Percentiles rank a stretch among this genome's conserved stretches.
Evolutionary conservation across 495 filamentous ascomycete species (phyloP).

Genomic region (Mytilinidion resinicola): DNA sequence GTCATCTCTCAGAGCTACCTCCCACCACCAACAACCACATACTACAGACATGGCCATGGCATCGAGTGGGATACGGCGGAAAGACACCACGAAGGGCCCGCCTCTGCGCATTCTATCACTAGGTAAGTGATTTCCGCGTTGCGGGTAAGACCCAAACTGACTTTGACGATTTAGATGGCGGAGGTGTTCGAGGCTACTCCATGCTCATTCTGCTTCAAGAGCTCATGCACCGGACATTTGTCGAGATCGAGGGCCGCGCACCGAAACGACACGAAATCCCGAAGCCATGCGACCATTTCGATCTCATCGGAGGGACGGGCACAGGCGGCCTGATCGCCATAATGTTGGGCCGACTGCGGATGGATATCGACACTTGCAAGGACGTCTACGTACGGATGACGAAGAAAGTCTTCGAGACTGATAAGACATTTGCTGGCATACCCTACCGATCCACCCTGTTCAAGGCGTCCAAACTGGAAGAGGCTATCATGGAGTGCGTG

Average conservation of each 20-base stretch:
- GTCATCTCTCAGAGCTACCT: neutral
- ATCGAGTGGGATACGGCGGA: slow-evolving; percentile 51
- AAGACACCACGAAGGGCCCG: slow-evolving; percentile 91
- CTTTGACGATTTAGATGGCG: slow-evolving; percentile 61
- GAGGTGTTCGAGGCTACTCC: slow-evolving; percentile 93
- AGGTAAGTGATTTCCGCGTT: slow-evolving; percentile 48
- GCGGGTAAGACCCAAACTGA: slow-evolving; percentile 8
- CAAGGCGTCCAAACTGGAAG: slow-evolving; percentile 91
- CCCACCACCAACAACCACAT: neutral
- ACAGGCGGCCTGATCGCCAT: slow-evolving; percentile 93
- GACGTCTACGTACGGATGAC: slow-evolving; percentile 93
- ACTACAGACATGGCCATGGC: slow-evolving; percentile 22
- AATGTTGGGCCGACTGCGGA: slow-evolving; percentile 86
- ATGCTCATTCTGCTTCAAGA: slow-evolving; percentile 94
- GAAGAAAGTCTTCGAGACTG: slow-evolving; percentile 88
- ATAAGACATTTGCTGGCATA: slow-evolving; percentile 93
- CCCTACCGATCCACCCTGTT: slow-evolving; percentile 89
- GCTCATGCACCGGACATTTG: slow-evolving; percentile 89
- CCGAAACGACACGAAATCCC: slow-evolving; percentile 83
- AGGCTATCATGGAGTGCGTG: slow-evolving; percentile 87
- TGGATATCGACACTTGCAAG: slow-evolving; percentile 94
- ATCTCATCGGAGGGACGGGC: slow-evolving; percentile 89
- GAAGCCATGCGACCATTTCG: slow-evolving; percentile 97
- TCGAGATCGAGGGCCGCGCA: slow-evolving; percentile 75
- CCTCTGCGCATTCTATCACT: slow-evolving; percentile 86